A percentile compares a stretch with the other conserved stretches of the same genome.
phyloP scores from a whole-genome alignment of 169 alveolate species.

The Plasmodium knowlesi region DNA sequence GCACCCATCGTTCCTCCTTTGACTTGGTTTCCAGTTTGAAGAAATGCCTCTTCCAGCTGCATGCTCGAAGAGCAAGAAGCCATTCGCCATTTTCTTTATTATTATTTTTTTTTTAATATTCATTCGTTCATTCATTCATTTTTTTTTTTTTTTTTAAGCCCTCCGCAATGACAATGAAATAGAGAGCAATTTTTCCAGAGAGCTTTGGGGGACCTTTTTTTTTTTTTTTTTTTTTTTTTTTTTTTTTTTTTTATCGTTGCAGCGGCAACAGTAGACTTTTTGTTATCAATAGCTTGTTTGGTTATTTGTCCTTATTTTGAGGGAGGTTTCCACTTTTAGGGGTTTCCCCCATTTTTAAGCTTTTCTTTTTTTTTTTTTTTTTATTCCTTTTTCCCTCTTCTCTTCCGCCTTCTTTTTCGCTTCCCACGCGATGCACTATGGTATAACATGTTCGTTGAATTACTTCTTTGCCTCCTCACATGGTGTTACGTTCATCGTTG shows the following conservation, averaged over 20 bases:
- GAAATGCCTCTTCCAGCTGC: neutral
- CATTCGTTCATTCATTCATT: neutral
- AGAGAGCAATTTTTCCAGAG: neutral
- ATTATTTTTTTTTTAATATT: neutral
- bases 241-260: neutral
- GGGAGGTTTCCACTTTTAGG: neutral
- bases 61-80: neutral
- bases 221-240: neutral
- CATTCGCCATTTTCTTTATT: neutral
- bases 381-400: neutral
- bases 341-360: neutral
- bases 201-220: neutral
- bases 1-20: neutral
- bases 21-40: neutral
- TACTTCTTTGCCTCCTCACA: constrained; percentile 2
- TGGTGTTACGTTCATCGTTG: constrained; percentile 5
- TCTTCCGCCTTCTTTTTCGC: neutral
- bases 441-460: constrained; percentile 48
- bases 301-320: neutral
- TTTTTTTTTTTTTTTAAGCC: neutral
- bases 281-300: neutral
- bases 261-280: neutral
- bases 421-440: neutral
- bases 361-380: neutral
- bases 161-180: neutral